Percentiles rank a stretch among this genome's conserved stretches.
Conservation (phyloP, 805 yeast genomes). For the Jamesozyma piceae region DNA sequence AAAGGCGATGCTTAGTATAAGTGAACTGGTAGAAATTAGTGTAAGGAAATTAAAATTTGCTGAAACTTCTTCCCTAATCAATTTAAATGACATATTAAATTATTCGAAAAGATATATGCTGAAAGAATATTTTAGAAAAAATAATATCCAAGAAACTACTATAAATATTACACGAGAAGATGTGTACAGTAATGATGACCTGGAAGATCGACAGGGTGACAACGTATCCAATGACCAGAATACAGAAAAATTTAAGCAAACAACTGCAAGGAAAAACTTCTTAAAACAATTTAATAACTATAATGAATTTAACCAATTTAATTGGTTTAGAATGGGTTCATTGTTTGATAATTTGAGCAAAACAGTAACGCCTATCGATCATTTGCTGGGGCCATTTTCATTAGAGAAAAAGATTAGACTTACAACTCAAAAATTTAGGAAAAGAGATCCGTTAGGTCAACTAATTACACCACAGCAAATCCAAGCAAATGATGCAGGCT, state of each 20-base stretch:
- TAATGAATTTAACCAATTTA: constrained; percentile 36
- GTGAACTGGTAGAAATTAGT: constrained; percentile 55
- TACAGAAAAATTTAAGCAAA: constrained; percentile 10
- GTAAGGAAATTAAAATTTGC: constrained; percentile 54
- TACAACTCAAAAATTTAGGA: constrained; percentile 29
- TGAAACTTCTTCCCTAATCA: constrained; percentile 41
- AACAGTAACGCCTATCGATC: constrained; percentile 45
- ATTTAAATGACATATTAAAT: constrained; percentile 38
- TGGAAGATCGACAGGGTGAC: constrained; percentile 16
- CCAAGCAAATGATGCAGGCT: constrained; percentile 40
- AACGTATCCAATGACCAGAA: constrained; percentile 11
- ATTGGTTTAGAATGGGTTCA: constrained; percentile 55
- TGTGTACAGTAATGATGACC: constrained; percentile 17
- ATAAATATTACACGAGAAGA: constrained; percentile 10
- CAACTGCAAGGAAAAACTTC: constrained; percentile 11
- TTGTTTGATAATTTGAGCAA: constrained; percentile 39
- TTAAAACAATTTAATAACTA: constrained; percentile 21
- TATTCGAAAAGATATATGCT: constrained; percentile 34
- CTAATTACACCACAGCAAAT: constrained; percentile 33
- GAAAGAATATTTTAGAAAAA: constrained; percentile 21
- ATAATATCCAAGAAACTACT: constrained; percentile 13
- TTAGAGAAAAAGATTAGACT: constrained; percentile 41
- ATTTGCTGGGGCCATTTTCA: constrained; percentile 62
- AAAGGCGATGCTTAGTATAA: constrained; percentile 48
- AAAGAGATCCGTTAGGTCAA: constrained; percentile 36